phyloP scores from a whole-genome alignment of 768 basidiomycete species.

The Boletus pseudopeckii region DNA sequence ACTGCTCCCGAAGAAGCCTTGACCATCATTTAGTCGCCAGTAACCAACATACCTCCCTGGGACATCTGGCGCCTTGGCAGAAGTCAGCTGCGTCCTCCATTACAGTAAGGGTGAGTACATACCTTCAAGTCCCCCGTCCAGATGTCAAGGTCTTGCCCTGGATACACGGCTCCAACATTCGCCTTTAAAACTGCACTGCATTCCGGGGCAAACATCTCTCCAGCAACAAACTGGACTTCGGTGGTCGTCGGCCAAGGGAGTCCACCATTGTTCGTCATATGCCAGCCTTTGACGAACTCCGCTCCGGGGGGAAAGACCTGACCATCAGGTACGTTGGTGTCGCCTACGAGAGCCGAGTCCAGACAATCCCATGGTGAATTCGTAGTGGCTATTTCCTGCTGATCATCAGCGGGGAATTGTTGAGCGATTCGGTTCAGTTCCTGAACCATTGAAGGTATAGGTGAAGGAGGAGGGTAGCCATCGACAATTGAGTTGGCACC shows the following conservation, averaged over 20 bases:
- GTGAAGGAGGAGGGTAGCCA: slow-evolving; percentile 24
- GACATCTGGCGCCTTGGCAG: slow-evolving; percentile 60
- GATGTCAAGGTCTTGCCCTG: slow-evolving; percentile 59
- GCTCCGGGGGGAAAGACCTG: slow-evolving; percentile 79
- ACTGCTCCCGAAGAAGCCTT: slow-evolving; percentile 60
- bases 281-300: slow-evolving; percentile 84
- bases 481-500: slow-evolving; percentile 30
- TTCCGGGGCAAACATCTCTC: slow-evolving; percentile 52
- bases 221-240: slow-evolving; percentile 67
- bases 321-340: slow-evolving; percentile 72
- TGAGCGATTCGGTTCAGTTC: background rate
- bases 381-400: background rate
- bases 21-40: slow-evolving; percentile 65
- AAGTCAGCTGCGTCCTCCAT: slow-evolving; percentile 1
- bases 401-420: background rate
- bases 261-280: slow-evolving; percentile 62
- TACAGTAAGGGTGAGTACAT: slow-evolving; percentile 10
- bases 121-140: slow-evolving; percentile 77
- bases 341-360: slow-evolving; percentile 56
- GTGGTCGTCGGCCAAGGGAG: slow-evolving; percentile 67
- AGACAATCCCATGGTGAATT: slow-evolving; percentile 20
- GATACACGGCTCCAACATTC: slow-evolving; percentile 52
- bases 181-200: slow-evolving; percentile 31
- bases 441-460: slow-evolving; percentile 1
- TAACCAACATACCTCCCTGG: slow-evolving; percentile 74